These are phyloP conservation scores for Oenanthe sinensis DNA, from an alignment of 129 eudicot genomes.

Conservation along the genomic window DNA sequence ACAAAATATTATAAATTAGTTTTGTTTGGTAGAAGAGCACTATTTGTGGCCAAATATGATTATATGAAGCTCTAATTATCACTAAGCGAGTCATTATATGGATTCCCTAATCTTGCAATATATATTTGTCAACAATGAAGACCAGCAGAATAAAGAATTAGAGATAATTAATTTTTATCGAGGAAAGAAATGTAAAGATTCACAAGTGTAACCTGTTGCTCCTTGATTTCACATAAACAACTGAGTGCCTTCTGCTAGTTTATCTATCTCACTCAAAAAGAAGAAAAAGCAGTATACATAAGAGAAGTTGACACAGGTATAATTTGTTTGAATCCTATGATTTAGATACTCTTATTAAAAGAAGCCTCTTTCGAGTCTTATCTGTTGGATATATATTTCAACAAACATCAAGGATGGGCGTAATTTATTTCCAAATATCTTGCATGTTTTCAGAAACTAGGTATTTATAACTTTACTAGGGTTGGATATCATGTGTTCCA, in stretches of 20 bases:
- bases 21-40: not conserved
- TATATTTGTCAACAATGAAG: not conserved
- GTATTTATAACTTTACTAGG: not conserved
- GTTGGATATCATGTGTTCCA: not conserved
- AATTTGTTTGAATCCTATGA: no score
- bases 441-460: not conserved
- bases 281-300: not conserved
- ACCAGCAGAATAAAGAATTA: not conserved
- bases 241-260: no score
- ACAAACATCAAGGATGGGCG: not conserved
- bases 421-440: not conserved
- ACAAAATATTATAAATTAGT: conserved; percentile 14
- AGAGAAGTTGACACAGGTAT: no score
- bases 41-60: not conserved
- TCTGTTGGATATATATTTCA: not conserved
- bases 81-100: not conserved
- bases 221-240: not conserved
- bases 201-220: not conserved
- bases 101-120: not conserved
- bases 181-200: not conserved
- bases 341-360: no score
- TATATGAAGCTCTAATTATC: not conserved
- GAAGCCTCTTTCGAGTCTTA: no score
- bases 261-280: not conserved
- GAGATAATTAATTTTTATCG: not conserved